Base-by-base conservation (phyloP, 768 basidiomycete species). In the Mycena metata region DNA sequence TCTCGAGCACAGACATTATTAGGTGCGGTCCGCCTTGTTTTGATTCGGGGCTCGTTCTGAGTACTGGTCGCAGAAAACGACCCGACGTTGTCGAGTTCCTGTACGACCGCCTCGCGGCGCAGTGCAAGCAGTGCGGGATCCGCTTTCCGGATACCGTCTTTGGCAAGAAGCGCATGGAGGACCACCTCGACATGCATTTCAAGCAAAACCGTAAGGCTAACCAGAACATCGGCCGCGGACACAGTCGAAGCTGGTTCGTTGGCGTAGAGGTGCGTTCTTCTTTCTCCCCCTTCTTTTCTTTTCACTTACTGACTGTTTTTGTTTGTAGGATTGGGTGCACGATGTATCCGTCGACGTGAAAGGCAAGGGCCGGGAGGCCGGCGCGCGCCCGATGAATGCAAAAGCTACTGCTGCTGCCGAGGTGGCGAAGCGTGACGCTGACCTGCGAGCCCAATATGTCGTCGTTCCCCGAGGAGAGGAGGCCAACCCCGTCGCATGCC, bases 131-230 rank as follows among this genome's bases (percentile, higher is more conserved):
- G 75, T 99, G 97, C 82, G 94, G 93, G 19, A 81, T 94, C 60
- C 91, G 97, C 49, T 97, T 96, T 79, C 82, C 91, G 54, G 93
- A 94, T 72, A 89, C 87, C 35, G 76, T 81, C 30, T 74, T 83
- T 60, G 96, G 94, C 67, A 94, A 91, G 81, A 91, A 89, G 76
- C 84, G 82, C 43, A 86, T 96, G 84, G 89, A 96, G 73, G 89
- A 91, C 65, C 98, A 99, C 76, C 85, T 99, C 74, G 97, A 99
- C 78, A 93, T 94, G 92, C 97, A 99, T 79, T 98, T 98, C 82
- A 86, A 91, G 77, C 92, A 97, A 77, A 99, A 98, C 75, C 88
- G 92, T 67, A 93, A 93, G 78, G 90, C 91, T 30, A 90, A 84
- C 74, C 91, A 92, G 77, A 90, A 89, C 46, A 80, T 88, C 19